phyloP scores from a whole-genome alignment of 495 filamentous ascomycete genomes.

The Penicillium egyptiacum region DNA sequence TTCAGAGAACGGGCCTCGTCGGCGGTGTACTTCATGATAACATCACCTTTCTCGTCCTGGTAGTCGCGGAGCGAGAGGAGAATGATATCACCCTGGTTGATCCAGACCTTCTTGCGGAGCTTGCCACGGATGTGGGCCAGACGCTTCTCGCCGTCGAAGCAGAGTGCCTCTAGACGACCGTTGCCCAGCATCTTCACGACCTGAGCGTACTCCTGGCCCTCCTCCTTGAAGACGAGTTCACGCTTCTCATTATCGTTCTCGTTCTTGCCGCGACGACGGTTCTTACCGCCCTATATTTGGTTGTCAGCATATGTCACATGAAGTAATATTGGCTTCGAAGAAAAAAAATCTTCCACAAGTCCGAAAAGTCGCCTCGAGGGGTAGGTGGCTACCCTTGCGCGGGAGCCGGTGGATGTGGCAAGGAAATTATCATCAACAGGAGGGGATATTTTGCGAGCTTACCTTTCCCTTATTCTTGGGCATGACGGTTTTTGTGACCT shows the following conservation, averaged over 20 bases:
- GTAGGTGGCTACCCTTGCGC: conserved; percentile 8
- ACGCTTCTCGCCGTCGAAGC: conserved; percentile 85
- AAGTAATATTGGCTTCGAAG: background rate
- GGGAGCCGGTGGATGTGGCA: conserved; percentile 22
- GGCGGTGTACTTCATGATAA: conserved; percentile 97
- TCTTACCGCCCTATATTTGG: conserved; percentile 86
- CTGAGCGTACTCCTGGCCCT: conserved; percentile 98
- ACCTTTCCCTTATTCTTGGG: conserved; percentile 99
- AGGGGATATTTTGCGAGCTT: conserved; percentile 42
- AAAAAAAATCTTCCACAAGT: background rate
- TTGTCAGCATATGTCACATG: conserved; percentile 24
- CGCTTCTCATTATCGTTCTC: conserved; percentile 99
- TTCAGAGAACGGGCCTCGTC: conserved; percentile 94
- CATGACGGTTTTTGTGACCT: conserved; percentile 58
- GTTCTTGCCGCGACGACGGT: conserved; percentile 98
- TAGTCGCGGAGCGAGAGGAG: conserved; percentile 95
- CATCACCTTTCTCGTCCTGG: conserved; percentile 98
- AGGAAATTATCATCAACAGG: conserved; percentile 30
- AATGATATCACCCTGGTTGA: conserved; percentile 99
- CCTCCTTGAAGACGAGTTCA: conserved; percentile 97
- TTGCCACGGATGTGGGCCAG: conserved; percentile 69
- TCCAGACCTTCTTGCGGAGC: conserved; percentile 97
- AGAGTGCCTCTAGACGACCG: conserved; percentile 92
- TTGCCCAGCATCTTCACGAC: conserved; percentile 99
- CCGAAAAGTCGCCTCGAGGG: background rate